phyloP scores from a whole-genome alignment of 371 early-diverging fungal genomes.

The Circinella umbellata region DNA sequence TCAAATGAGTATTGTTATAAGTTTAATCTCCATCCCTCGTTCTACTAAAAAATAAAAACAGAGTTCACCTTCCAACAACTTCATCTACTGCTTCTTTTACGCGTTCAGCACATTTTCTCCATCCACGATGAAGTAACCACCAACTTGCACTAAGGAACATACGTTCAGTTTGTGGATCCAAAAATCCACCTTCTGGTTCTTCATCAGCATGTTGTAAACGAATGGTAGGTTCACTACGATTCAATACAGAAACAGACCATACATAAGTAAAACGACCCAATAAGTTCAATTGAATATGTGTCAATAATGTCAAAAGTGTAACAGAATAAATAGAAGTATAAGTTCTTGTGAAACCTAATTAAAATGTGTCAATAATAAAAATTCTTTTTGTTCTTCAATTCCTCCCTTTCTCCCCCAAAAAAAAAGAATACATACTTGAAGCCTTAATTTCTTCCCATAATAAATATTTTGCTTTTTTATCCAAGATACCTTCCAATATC shows the following conservation, averaged over 20 bases:
- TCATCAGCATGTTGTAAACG: constrained; percentile 50
- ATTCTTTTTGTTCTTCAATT: too few species aligned
- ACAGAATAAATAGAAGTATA: constrained; percentile 83
- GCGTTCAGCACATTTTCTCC: constrained; percentile 71
- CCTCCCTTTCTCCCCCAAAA: background rate
- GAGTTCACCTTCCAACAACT: constrained; percentile 62
- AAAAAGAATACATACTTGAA: constrained; percentile 56
- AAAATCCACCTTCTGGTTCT: constrained; percentile 43
- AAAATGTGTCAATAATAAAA: too few species aligned
- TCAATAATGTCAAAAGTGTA: constrained; percentile 79
- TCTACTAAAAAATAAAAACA: background rate
- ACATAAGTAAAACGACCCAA: constrained; percentile 91
- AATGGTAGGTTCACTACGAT: constrained; percentile 56
- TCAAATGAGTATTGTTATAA: background rate
- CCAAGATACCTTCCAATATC: constrained; percentile 36
- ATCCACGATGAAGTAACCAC: constrained; percentile 92
- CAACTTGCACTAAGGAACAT: constrained; percentile 88
- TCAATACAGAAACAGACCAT: constrained; percentile 76
- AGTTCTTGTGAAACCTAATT: constrained; percentile 77
- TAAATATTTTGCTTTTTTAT: constrained; percentile 67
- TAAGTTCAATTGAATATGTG: constrained; percentile 88
- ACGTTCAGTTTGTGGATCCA: constrained; percentile 68
- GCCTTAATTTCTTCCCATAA: constrained; percentile 92
- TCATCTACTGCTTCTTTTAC: constrained; percentile 73
- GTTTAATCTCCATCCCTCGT: background rate